These are phyloP conservation scores for Penstemon eatonii DNA, from an alignment of 257 asterid species.

Conservation along the genomic window DNA sequence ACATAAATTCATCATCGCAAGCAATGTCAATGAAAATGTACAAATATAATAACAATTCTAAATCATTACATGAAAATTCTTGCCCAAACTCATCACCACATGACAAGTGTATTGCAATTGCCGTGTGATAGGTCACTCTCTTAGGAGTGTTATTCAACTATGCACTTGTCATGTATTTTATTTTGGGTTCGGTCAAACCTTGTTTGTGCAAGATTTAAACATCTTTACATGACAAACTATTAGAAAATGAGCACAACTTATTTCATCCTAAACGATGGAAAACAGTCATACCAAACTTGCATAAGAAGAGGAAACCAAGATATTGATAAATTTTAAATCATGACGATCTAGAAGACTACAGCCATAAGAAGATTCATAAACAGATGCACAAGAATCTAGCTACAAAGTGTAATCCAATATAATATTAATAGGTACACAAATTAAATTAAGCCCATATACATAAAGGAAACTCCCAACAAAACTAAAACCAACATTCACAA, in stretches of 20 bases:
- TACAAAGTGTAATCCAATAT: not conserved
- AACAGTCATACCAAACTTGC: not conserved
- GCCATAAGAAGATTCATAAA: not conserved
- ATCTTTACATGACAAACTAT: not conserved
- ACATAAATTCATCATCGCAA: not conserved
- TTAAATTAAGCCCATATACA: constrained; percentile 15
- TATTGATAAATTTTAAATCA: not conserved
- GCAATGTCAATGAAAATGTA: not conserved
- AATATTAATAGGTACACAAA: constrained; percentile 14
- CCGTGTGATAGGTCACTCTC: too few species aligned
- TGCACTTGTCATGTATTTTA: too few species aligned
- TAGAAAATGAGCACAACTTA: not conserved
- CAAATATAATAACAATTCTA: not conserved
- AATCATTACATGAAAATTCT: too few species aligned
- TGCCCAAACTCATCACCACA: too few species aligned
- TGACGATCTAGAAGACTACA: not conserved
- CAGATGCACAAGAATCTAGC: constrained; percentile 11
- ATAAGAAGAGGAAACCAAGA: constrained; percentile 7
- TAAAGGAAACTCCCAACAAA: not conserved
- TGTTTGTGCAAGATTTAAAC: too few species aligned
- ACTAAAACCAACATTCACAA: not conserved
- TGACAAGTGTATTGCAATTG: too few species aligned
- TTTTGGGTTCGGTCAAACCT: too few species aligned
- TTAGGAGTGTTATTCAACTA: too few species aligned
- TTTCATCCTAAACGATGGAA: not conserved